Percentiles rank a stretch among this genome's conserved stretches.
These are phyloP conservation scores for Aureobasidium sp. DNA, from an alignment of 2,329 filamentous ascomycete species.

Conservation along the genomic window DNA sequence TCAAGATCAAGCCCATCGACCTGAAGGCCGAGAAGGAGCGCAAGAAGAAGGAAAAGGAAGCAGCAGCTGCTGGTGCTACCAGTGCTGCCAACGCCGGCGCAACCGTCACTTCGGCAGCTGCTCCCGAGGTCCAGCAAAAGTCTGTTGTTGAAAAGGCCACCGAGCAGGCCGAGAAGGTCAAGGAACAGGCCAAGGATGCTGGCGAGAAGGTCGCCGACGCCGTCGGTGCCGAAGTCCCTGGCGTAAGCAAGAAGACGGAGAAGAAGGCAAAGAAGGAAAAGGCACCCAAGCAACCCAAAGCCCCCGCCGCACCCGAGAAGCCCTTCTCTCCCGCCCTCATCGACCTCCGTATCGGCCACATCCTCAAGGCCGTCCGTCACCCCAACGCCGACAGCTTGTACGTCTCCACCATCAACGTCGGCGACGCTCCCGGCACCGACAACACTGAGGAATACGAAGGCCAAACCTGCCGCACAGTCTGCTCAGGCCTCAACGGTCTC, in stretches of 20 bases:
- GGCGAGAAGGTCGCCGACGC: constrained; percentile 56
- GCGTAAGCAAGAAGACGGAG: constrained; percentile 64
- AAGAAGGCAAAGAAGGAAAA: constrained; percentile 79
- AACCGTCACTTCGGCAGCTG: constrained; percentile 45
- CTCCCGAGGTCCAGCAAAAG: constrained; percentile 55
- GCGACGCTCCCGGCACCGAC: constrained; percentile 84
- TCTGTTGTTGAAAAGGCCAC: constrained; percentile 40
- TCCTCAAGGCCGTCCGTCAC: constrained; percentile 95
- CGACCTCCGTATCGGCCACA: constrained; percentile 96
- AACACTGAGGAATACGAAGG: constrained; percentile 95
- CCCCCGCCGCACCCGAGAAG: constrained; percentile 70
- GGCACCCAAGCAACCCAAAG: constrained; percentile 74
- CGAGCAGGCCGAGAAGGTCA: constrained; percentile 44
- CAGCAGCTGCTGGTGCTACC: constrained; percentile 58
- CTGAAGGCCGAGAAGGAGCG: constrained; percentile 97
- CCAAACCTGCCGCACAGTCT: constrained; percentile 93
- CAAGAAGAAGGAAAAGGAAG: constrained; percentile 94
- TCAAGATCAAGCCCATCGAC: constrained; percentile 89
- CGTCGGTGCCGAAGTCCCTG: constrained; percentile 45
- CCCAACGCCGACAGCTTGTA: constrained; percentile 97
- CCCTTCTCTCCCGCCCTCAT: constrained; percentile 88
- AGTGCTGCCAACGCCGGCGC: constrained; percentile 54
- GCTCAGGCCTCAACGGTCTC: constrained; percentile 95
- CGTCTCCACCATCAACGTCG: constrained; percentile 95
- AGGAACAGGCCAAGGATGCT: constrained; percentile 57